A percentile compares a stretch with the other conserved stretches of the same genome.
phyloP scores from a whole-genome alignment of 352 stramenopile species.

The Globisporangium orthogonon region DNA sequence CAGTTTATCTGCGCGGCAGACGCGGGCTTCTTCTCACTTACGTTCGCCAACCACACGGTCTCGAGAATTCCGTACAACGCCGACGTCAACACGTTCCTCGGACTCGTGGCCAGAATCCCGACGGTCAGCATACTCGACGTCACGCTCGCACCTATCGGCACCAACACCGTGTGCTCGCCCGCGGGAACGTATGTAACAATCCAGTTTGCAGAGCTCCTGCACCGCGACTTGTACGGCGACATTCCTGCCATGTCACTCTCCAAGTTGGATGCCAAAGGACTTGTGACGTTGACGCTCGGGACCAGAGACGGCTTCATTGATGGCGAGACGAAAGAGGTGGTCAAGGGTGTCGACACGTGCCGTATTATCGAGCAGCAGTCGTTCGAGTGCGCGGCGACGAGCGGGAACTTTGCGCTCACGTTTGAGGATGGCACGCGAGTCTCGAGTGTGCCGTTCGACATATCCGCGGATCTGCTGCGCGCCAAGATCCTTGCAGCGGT shows the following conservation, averaged over 20 bases:
- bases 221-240: conserved; percentile 46
- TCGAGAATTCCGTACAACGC: conserved; percentile 49
- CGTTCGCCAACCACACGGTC: conserved; percentile 47
- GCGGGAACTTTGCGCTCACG: conserved; percentile 58
- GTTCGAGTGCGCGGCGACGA: conserved; percentile 55
- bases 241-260: conserved; percentile 57
- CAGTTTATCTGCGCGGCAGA: conserved; percentile 76
- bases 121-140: conserved; percentile 45
- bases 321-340: conserved; percentile 49
- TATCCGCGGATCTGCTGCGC: conserved; percentile 32
- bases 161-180: conserved; percentile 40
- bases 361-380: conserved; percentile 53
- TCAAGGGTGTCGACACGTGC: conserved; percentile 70
- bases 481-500: conserved; percentile 35
- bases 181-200: conserved; percentile 55
- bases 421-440: conserved; percentile 54
- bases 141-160: conserved; percentile 24
- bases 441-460: conserved; percentile 33
- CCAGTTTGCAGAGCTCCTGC: conserved; percentile 43
- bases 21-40: conserved; percentile 46
- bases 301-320: conserved; percentile 55
- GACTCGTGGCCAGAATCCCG: conserved; percentile 28
- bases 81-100: conserved; percentile 48
- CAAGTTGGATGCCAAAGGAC: conserved; percentile 40
- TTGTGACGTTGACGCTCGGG: conserved; percentile 36